Percentiles rank a stretch among this genome's conserved stretches.
These are phyloP conservation scores for Phallus indusiatus DNA, from an alignment of 768 basidiomycete genomes.

Conservation along the genomic window DNA sequence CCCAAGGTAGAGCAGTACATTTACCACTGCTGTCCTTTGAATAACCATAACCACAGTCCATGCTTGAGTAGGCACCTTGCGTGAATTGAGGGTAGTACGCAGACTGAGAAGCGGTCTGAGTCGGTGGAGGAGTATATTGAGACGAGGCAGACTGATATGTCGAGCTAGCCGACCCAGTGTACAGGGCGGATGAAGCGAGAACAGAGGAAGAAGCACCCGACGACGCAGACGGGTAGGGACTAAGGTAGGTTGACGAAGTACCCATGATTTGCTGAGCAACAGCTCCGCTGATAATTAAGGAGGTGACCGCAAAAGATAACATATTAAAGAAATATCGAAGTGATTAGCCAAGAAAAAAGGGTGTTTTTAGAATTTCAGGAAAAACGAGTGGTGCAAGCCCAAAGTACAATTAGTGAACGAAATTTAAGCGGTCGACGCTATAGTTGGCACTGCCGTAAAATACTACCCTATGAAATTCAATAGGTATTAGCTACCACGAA, in stretches of 20 bases:
- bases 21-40: conserved; percentile 44
- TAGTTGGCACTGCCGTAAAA: conserved; percentile 52
- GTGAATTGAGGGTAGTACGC: conserved; percentile 43
- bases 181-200: conserved; percentile 4
- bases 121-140: conserved; percentile 24
- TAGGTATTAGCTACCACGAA: too few species aligned
- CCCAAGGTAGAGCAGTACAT: conserved; percentile 51
- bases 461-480: conserved; percentile 22
- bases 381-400: conserved; percentile 17
- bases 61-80: conserved; percentile 52
- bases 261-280: conserved; percentile 49
- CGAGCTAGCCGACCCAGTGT: conserved; percentile 2
- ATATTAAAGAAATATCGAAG: conserved; percentile 41
- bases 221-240: conserved; percentile 15
- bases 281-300: conserved; percentile 49
- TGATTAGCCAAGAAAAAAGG: conserved; percentile 23
- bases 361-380: conserved; percentile 12
- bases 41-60: conserved; percentile 67
- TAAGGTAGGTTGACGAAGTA: conserved; percentile 20
- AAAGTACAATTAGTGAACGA: conserved; percentile 26
- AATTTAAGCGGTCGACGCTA: conserved; percentile 61
- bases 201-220: conserved; percentile 8
- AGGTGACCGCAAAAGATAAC: conserved; percentile 51
- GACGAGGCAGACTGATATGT: conserved; percentile 16
- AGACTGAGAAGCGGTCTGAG: conserved; percentile 28